phyloP scores from a whole-genome alignment of 805 yeast species.

The Candida suzukii region DNA sequence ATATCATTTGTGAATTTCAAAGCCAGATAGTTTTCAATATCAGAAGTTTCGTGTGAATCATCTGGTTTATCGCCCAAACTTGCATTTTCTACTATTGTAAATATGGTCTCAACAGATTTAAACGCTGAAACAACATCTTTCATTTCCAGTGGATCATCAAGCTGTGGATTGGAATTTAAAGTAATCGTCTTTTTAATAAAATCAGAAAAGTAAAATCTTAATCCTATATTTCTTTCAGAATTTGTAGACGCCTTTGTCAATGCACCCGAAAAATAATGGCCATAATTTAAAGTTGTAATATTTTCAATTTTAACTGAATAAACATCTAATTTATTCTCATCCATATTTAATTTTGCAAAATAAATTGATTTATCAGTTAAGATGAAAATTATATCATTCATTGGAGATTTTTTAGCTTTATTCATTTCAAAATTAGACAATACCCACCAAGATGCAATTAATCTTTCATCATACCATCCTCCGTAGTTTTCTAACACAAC shows the following conservation, averaged over 20 bases:
- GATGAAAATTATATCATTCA: constrained; percentile 19
- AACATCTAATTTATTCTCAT: constrained; percentile 12
- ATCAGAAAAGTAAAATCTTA: constrained; percentile 9
- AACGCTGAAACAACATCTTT: neutral
- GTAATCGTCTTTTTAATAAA: neutral
- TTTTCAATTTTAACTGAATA: constrained; percentile 12
- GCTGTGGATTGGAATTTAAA: neutral
- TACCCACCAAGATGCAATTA: constrained; percentile 30
- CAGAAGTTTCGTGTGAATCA: neutral
- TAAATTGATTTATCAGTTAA: constrained; percentile 17
- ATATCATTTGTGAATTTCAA: constrained; percentile 12
- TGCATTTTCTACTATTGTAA: no score
- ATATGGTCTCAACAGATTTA: no score
- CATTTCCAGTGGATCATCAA: neutral
- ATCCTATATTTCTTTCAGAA: constrained; percentile 26
- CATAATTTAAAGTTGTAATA: constrained; percentile 21
- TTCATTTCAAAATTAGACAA: constrained; percentile 9
- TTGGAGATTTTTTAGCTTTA: constrained; percentile 3
- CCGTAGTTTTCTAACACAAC: constrained; percentile 9
- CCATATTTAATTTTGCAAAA: constrained; percentile 15
- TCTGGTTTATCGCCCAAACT: no score
- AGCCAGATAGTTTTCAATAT: constrained; percentile 3
- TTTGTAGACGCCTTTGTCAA: constrained; percentile 16
- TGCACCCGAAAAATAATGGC: constrained; percentile 16
- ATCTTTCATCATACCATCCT: constrained; percentile 8